Evolutionary conservation across 1,139 yeast species (phyloP).

Genomic region (Hemisphaericaspora xylofermentans): DNA sequence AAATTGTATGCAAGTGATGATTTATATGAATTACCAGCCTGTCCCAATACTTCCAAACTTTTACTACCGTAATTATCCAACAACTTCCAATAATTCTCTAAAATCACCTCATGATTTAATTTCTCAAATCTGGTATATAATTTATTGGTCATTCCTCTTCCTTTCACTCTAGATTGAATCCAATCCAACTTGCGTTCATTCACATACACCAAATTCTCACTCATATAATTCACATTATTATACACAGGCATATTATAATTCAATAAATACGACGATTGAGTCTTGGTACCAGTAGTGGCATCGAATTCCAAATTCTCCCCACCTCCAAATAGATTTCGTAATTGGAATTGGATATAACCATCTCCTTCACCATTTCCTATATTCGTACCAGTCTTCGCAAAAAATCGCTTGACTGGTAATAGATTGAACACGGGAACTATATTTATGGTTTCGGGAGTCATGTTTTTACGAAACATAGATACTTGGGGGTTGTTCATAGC

Average conservation of each 20-base stretch:
- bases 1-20: slow-evolving; percentile 54
- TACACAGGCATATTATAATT: slow-evolving; percentile 63
- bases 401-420: slow-evolving; percentile 62
- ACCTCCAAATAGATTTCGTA: slow-evolving; percentile 82
- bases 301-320: slow-evolving; percentile 79
- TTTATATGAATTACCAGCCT: slow-evolving; percentile 64
- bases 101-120: slow-evolving; percentile 55
- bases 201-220: slow-evolving; percentile 54
- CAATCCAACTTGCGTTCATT: slow-evolving; percentile 69
- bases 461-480: slow-evolving; percentile 10
- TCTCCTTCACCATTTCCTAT: slow-evolving; percentile 95
- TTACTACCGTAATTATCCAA: slow-evolving; percentile 45
- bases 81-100: slow-evolving; percentile 67
- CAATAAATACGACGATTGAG: slow-evolving; percentile 68
- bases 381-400: slow-evolving; percentile 89
- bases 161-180: slow-evolving; percentile 58
- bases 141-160: slow-evolving; percentile 60
- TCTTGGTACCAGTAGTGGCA: slow-evolving; percentile 77
- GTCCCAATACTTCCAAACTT: slow-evolving; percentile 34
- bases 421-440: slow-evolving; percentile 58
- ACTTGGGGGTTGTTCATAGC: slow-evolving; percentile 26
- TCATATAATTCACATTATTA: slow-evolving; percentile 51
- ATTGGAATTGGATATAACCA: slow-evolving; percentile 77
- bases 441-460: slow-evolving; percentile 26
- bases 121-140: slow-evolving; percentile 32